Evolutionary conservation across 1,139 yeast species (phyloP).

Genomic region (Diutina sp.): DNA sequence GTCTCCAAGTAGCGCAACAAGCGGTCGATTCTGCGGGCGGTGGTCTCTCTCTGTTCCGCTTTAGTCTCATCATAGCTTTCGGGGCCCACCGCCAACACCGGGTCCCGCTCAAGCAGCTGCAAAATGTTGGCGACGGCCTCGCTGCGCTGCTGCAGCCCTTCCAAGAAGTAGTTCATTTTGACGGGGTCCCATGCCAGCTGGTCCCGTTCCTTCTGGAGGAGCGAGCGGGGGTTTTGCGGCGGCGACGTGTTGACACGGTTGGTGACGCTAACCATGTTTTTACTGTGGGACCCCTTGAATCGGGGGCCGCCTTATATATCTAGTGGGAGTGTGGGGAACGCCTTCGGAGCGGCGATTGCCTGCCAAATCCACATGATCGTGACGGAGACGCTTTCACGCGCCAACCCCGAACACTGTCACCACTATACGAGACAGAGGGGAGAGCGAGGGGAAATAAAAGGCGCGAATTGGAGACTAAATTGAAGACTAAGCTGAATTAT

Average conservation of each 20-base stretch:
- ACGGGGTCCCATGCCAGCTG: conserved; percentile 23
- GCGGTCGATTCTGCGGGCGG: conserved; percentile 31
- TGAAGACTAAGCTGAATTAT: no score
- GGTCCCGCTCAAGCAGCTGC: conserved; percentile 39
- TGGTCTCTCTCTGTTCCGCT: conserved; percentile 27
- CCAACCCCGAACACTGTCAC: neutral
- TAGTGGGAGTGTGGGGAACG: neutral
- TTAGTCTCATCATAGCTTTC: conserved; percentile 26
- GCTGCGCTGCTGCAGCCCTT: conserved; percentile 26
- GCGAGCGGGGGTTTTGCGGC: conserved; percentile 24
- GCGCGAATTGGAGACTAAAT: no score
- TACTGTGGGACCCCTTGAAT: no score
- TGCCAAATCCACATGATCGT: neutral
- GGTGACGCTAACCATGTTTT: conserved; percentile 4
- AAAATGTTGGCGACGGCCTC: conserved; percentile 17
- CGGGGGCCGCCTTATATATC: neutral
- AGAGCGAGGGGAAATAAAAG: no score
- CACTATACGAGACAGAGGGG: no score
- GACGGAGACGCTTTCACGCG: neutral
- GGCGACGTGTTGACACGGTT: conserved; percentile 6
- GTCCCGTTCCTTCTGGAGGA: conserved; percentile 22
- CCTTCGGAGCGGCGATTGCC: neutral
- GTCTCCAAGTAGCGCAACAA: conserved; percentile 30
- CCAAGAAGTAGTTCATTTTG: conserved; percentile 34
- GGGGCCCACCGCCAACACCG: conserved; percentile 25